These are phyloP conservation scores for Nemania sp. DNA, from an alignment of 2,329 filamentous ascomycete species.

Conservation along the genomic window DNA sequence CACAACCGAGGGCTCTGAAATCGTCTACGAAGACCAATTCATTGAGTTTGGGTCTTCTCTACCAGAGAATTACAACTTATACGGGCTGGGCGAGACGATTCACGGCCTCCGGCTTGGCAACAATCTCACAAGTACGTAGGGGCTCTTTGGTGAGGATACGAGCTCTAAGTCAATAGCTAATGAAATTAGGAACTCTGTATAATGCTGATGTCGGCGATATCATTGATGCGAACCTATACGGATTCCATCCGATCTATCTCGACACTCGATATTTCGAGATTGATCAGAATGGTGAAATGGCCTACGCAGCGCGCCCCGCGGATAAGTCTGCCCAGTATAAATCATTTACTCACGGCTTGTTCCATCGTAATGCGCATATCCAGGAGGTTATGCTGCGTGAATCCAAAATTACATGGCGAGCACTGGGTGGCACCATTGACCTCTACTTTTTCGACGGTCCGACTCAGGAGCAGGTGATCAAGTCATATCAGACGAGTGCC, in stretches of 20 bases:
- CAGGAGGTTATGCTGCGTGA: constrained; percentile 72
- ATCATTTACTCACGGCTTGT: constrained; percentile 76
- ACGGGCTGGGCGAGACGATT: constrained; percentile 75
- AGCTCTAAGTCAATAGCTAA: constrained; percentile 3
- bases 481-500: constrained; percentile 69
- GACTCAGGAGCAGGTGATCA: constrained; percentile 68
- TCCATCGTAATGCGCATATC: constrained; percentile 75
- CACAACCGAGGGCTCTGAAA: constrained; percentile 63
- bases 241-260: constrained; percentile 76
- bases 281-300: constrained; percentile 52
- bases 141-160: too few species aligned
- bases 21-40: constrained; percentile 79
- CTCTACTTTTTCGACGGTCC: constrained; percentile 80
- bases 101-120: constrained; percentile 72
- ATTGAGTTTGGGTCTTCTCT: constrained; percentile 71
- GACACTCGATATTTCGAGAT: constrained; percentile 76
- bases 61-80: constrained; percentile 74
- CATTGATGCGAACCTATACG: constrained; percentile 72
- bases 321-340: constrained; percentile 60
- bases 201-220: constrained; percentile 70
- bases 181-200: constrained; percentile 51
- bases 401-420: constrained; percentile 71
- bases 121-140: constrained; percentile 65
- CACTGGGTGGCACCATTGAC: constrained; percentile 76
- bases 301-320: constrained; percentile 59